Evolutionary conservation across 23 red algal genomes (phyloP).

Genomic region (Gracilaria gracilis): DNA sequence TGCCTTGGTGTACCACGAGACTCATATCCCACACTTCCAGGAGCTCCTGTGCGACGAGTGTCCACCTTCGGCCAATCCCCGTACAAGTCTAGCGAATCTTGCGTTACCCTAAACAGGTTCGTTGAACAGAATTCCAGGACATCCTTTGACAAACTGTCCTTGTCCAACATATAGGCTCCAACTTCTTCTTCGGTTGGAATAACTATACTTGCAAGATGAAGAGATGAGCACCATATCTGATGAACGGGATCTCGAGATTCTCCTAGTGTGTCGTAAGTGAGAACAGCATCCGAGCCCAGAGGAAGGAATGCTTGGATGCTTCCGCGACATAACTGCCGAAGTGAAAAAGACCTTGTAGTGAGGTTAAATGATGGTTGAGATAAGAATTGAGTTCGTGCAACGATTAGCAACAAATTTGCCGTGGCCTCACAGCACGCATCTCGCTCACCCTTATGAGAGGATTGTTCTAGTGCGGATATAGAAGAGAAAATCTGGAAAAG

Average conservation of each 20-base stretch:
- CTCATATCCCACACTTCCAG: background rate
- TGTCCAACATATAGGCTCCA: slow-evolving; percentile 11
- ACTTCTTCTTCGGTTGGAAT: slow-evolving; percentile 44
- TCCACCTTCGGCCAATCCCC: slow-evolving; percentile 67
- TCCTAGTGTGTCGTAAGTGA: slow-evolving; percentile 39
- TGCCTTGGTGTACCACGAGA: slow-evolving; percentile 10
- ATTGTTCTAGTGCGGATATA: slow-evolving; percentile 46
- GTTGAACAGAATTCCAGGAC: slow-evolving; percentile 61
- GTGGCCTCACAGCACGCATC: slow-evolving; percentile 19
- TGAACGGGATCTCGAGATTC: slow-evolving; percentile 40
- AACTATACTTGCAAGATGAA: slow-evolving; percentile 45
- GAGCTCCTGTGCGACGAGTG: background rate
- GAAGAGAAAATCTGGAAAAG: slow-evolving; percentile 28
- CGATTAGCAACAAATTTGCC: slow-evolving; percentile 53
- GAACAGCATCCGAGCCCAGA: background rate
- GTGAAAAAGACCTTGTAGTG: background rate
- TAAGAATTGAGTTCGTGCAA: slow-evolving; percentile 40
- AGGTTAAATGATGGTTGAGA: slow-evolving; percentile 16
- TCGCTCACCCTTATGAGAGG: slow-evolving; percentile 23
- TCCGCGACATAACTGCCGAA: slow-evolving; percentile 41
- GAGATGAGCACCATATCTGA: slow-evolving; percentile 64
- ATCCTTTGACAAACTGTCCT: slow-evolving; percentile 27
- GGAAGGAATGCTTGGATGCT: slow-evolving; percentile 52
- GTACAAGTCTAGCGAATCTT: slow-evolving; percentile 36
- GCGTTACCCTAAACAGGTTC: slow-evolving; percentile 39